Evolutionary conservation across 768 basidiomycete species (phyloP).

Genomic region (Termitomyces sp.): DNA sequence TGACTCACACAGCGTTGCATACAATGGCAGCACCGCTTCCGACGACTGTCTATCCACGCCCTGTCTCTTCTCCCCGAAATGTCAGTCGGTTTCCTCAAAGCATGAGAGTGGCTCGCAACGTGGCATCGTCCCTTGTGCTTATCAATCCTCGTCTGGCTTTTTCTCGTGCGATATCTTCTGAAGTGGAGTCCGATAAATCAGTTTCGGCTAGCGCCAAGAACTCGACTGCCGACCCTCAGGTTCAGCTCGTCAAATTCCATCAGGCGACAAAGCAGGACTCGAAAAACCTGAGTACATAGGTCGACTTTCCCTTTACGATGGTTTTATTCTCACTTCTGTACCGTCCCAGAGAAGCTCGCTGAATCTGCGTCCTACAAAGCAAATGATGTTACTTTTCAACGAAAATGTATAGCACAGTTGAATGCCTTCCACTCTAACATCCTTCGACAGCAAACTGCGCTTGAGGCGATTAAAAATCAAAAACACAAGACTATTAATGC

Average conservation of each 20-base stretch:
- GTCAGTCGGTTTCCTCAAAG: background rate
- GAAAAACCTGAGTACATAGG: constrained; percentile 23
- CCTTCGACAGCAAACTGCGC: constrained; percentile 23
- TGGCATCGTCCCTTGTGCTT: background rate
- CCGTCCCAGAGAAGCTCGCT: constrained; percentile 25
- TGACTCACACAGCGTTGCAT: constrained; percentile 18
- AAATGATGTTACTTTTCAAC: constrained; percentile 29
- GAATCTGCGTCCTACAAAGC: constrained; percentile 20
- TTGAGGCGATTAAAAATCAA: constrained; percentile 17
- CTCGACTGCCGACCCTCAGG: background rate
- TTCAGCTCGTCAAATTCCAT: constrained; percentile 6
- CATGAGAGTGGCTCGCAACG: constrained; percentile 9
- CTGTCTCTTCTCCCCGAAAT: constrained; percentile 14
- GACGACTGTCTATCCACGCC: constrained; percentile 15
- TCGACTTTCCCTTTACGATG: background rate
- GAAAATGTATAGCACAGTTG: constrained; percentile 29
- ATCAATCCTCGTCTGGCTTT: background rate
- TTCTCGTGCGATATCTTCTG: background rate
- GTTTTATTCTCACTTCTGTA: background rate
- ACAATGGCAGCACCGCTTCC: constrained; percentile 32
- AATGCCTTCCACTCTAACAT: constrained; percentile 27
- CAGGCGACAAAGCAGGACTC: constrained; percentile 12
- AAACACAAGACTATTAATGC: constrained; percentile 40
- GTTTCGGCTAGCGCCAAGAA: background rate
- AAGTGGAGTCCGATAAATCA: background rate